phyloP scores from a whole-genome alignment of 352 stramenopile species.

The Phytopythium helicoides region DNA sequence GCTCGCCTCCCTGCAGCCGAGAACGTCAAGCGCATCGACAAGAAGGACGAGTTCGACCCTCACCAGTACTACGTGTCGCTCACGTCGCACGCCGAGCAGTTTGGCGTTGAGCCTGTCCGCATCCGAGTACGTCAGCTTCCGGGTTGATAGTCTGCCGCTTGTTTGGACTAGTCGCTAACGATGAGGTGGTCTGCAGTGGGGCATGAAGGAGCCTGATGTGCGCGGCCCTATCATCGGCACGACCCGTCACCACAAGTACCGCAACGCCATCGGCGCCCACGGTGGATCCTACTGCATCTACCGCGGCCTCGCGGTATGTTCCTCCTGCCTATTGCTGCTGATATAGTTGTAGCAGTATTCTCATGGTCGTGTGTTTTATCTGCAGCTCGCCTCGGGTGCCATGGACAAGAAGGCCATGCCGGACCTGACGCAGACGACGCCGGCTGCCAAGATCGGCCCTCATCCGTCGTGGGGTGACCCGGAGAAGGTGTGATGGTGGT shows the following conservation, averaged over 20 bases:
- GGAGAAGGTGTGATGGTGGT: conserved; percentile 78
- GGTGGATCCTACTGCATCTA: conserved; percentile 99
- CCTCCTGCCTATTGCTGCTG: too few species aligned
- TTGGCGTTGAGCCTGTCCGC: conserved; percentile 83
- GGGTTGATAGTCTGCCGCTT: neutral
- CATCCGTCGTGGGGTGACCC: conserved; percentile 94
- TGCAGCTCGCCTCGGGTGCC: conserved; percentile 61
- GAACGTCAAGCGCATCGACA: conserved; percentile 76
- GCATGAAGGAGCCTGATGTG: conserved; percentile 87
- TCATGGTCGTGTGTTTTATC: neutral
- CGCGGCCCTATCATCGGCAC: conserved; percentile 95
- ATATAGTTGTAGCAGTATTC: too few species aligned
- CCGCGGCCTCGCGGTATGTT: conserved; percentile 91
- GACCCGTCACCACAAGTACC: conserved; percentile 93
- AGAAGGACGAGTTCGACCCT: conserved; percentile 85
- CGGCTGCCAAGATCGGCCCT: conserved; percentile 97
- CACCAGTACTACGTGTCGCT: conserved; percentile 88
- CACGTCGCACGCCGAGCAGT: conserved; percentile 84
- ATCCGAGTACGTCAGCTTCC: conserved; percentile 52
- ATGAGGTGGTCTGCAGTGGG: conserved; percentile 70
- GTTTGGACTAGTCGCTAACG: neutral
- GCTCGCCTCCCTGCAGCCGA: conserved; percentile 40
- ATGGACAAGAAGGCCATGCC: conserved; percentile 64
- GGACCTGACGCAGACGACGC: conserved; percentile 92
- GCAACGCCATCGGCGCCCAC: conserved; percentile 98